A percentile compares a stretch with the other conserved stretches of the same genome.
phyloP scores from a whole-genome alignment of 1,139 yeast species.

The Taphrina deformans region DNA sequence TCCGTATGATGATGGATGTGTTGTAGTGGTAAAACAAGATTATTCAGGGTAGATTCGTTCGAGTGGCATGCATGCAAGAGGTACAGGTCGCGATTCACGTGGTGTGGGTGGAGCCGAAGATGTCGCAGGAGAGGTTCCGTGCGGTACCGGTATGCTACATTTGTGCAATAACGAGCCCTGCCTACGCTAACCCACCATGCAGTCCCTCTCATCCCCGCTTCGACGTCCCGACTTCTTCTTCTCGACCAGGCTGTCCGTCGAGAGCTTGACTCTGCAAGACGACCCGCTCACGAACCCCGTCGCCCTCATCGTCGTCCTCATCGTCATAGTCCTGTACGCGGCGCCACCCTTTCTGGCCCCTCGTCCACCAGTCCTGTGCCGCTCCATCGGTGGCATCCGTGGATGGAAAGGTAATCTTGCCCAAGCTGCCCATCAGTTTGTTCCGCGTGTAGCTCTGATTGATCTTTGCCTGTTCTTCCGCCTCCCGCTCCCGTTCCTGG shows the following conservation, averaged over 20 bases:
- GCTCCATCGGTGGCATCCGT: background rate
- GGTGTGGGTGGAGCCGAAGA: no score
- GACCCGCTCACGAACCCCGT: background rate
- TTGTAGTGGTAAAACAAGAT: no score
- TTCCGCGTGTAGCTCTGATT: conserved; percentile 22
- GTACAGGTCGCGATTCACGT: no score
- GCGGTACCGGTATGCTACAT: no score
- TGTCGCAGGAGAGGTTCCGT: no score
- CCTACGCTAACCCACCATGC: no score
- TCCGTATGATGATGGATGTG: no score
- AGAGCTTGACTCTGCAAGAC: background rate
- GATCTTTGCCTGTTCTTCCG: conserved; percentile 1
- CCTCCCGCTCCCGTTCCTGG: conserved; percentile 16
- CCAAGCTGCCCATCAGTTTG: conserved; percentile 8
- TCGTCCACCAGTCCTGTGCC: conserved; percentile 13
- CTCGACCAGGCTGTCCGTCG: conserved; percentile 21
- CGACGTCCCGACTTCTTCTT: conserved; percentile 12
- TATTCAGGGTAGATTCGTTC: no score
- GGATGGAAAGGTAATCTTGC: background rate
- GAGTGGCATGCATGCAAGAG: no score
- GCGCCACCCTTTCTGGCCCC: conserved; percentile 24
- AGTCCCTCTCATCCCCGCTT: conserved; percentile 8
- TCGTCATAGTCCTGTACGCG: conserved; percentile 32
- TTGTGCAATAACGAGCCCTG: no score
- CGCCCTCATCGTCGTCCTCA: background rate